A percentile compares a stretch with the other conserved stretches of the same genome.
phyloP scores from a whole-genome alignment of 2,329 filamentous ascomycete species.

The Parastagonospora nodorum region DNA sequence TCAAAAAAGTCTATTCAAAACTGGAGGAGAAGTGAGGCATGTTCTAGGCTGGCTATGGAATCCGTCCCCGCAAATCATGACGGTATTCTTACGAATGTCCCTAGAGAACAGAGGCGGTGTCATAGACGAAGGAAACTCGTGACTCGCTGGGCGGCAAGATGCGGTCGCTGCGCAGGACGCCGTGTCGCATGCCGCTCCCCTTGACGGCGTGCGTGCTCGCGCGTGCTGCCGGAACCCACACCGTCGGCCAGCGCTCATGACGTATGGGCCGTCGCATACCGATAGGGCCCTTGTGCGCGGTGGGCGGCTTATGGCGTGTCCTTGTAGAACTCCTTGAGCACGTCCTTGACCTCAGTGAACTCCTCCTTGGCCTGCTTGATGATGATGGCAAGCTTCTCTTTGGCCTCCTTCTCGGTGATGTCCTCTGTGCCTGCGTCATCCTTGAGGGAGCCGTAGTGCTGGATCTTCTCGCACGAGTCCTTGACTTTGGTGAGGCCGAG shows the following conservation, averaged over 20 bases:
- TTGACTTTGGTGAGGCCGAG: constrained; percentile 89
- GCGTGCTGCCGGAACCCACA: constrained; percentile 1
- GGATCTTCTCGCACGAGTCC: constrained; percentile 94
- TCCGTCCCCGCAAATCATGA: constrained; percentile 9
- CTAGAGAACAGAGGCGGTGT: background rate
- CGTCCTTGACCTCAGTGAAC: constrained; percentile 72
- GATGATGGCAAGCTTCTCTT: constrained; percentile 72
- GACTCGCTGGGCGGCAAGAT: background rate
- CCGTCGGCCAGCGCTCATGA: background rate
- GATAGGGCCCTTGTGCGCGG: background rate
- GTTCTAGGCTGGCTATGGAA: constrained; percentile 12
- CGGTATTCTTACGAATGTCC: constrained; percentile 12
- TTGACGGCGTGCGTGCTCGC: constrained; percentile 1
- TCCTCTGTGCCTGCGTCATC: constrained; percentile 73
- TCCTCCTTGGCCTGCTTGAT: constrained; percentile 75
- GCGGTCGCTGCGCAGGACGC: background rate
- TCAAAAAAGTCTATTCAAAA: constrained; percentile 8
- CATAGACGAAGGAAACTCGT: background rate
- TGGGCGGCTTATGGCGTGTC: constrained; percentile 40
- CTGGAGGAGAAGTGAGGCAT: constrained; percentile 2
- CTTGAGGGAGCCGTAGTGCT: constrained; percentile 84
- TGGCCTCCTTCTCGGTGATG: constrained; percentile 67
- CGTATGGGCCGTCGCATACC: background rate
- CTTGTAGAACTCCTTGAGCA: constrained; percentile 73
- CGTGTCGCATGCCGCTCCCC: background rate